Conservation (phyloP, 768 basidiomycete species). For the Suillus subluteus region DNA sequence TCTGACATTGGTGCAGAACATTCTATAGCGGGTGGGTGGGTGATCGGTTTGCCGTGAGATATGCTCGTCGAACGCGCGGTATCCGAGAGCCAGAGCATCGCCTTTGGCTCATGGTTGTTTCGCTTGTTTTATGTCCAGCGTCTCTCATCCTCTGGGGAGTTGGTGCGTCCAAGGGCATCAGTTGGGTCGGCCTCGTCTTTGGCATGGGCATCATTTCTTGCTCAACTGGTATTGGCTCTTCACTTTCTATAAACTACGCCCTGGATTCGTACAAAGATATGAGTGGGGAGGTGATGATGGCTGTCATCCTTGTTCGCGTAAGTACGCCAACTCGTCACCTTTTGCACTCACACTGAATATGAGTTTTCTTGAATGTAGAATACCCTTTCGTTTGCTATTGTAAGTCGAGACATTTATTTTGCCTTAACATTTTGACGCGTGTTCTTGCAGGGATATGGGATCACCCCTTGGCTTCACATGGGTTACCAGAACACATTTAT, state of each 20-base stretch:
- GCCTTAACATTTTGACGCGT: not conserved
- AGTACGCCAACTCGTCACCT: not conserved
- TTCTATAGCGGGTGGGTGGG: conserved; percentile 25
- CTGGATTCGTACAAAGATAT: conserved; percentile 26
- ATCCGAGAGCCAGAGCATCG: conserved; percentile 26
- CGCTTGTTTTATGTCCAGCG: conserved; percentile 20
- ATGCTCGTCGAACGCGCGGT: conserved; percentile 21
- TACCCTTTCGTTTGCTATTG: conserved; percentile 24
- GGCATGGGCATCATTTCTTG: conserved; percentile 27
- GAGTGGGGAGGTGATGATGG: conserved; percentile 25
- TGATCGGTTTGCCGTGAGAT: conserved; percentile 24
- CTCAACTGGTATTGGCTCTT: conserved; percentile 24
- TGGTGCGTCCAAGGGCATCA: conserved; percentile 22
- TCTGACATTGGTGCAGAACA: conserved; percentile 15
- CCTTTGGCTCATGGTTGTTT: conserved; percentile 29
- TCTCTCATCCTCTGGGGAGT: conserved; percentile 27
- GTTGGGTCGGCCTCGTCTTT: conserved; percentile 21
- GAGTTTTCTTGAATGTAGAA: conserved; percentile 14
- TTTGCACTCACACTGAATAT: not conserved
- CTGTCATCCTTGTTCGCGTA: conserved; percentile 25
- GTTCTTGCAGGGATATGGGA: conserved; percentile 21
- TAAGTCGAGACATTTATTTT: conserved; percentile 6
- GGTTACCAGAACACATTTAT: conserved; percentile 23
- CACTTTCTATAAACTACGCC: conserved; percentile 23
- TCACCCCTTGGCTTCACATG: conserved; percentile 26